Evolutionary conservation across 75 land plant species (phyloP).

Genomic region (Pinus taeda): DNA sequence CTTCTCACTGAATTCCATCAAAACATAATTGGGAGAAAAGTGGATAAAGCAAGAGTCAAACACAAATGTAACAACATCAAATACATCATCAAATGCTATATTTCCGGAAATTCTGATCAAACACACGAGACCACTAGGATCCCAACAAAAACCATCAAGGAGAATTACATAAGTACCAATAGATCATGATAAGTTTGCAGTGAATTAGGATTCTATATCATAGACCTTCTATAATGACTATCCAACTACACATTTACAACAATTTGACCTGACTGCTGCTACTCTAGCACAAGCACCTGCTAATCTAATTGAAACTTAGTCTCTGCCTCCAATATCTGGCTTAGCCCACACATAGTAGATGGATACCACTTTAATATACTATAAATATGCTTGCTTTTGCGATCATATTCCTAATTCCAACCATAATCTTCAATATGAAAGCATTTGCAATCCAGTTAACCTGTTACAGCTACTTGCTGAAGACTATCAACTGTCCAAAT

Average conservation of each 20-base stretch:
- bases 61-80: neutral
- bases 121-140: neutral
- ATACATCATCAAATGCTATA: neutral
- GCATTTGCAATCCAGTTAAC: neutral
- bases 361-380: conserved; percentile 6
- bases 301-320: conserved; percentile 9
- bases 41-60: neutral
- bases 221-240: conserved; percentile 4
- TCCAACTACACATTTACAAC: conserved; percentile 7
- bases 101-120: neutral
- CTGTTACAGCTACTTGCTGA: conserved; percentile 4
- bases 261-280: conserved; percentile 1
- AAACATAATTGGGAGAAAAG: neutral
- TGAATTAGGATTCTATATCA: neutral
- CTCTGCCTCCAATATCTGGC: conserved; percentile 5
- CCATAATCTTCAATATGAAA: neutral
- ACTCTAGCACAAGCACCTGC: neutral
- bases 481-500: neutral
- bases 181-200: neutral
- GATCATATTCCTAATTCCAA: neutral
- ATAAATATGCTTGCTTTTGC: conserved; percentile 5
- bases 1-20: neutral
- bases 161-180: conserved; percentile 1
- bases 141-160: neutral
- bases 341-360: conserved; percentile 12